A percentile compares a stretch with the other conserved stretches of the same genome.
Evolutionary conservation across 2,329 filamentous ascomycete species (phyloP).

Genomic region (Ophiostoma sp.): DNA sequence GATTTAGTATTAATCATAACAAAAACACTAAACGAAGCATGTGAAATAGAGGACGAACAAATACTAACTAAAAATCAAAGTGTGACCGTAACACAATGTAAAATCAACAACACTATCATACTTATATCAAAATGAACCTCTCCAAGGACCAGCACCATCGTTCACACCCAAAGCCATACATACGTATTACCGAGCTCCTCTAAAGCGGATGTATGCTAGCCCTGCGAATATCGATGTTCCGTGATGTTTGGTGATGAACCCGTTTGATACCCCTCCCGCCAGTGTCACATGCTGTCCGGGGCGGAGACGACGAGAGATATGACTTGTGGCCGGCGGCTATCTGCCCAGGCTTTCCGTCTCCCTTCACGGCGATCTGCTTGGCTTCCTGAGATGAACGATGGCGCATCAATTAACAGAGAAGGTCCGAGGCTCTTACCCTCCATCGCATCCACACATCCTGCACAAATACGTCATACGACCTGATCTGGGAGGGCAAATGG

Average conservation of each 20-base stretch:
- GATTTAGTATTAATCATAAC: too few relatives aligned
- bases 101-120: too few relatives aligned
- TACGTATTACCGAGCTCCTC: too few relatives aligned
- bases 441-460: background rate
- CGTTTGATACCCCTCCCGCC: background rate
- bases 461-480: conserved; percentile 3
- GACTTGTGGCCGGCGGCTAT: background rate
- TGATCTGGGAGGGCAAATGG: background rate
- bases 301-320: background rate
- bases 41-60: too few relatives aligned
- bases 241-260: too few relatives aligned
- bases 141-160: too few relatives aligned
- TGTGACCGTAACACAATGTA: too few relatives aligned
- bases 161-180: too few relatives aligned
- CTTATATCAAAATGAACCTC: too few relatives aligned
- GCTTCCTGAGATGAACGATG: background rate
- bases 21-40: too few relatives aligned
- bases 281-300: background rate
- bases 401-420: background rate
- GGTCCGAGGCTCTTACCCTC: background rate
- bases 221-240: background rate
- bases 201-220: background rate
- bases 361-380: background rate
- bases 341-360: background rate
- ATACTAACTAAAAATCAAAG: too few relatives aligned